phyloP scores from a whole-genome alignment of 1,284 basidiomycete genomes.

The Irpex sp. region DNA sequence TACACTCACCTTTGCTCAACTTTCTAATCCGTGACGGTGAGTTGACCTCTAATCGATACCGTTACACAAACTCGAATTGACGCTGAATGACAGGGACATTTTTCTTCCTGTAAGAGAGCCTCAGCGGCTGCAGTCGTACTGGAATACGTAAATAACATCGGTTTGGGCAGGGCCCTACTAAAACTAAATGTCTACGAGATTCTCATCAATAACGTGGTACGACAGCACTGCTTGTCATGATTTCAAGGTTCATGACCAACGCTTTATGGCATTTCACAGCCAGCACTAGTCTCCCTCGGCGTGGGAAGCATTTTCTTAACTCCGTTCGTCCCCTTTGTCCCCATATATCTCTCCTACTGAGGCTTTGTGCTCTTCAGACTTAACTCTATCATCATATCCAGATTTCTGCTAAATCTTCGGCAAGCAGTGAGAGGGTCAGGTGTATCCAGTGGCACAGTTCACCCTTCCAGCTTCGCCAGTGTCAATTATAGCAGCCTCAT shows the following conservation, averaged over 20 bases:
- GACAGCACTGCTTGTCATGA: not conserved
- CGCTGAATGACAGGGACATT: not conserved
- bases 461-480: not conserved
- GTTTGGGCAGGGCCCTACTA: not conserved
- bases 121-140: not conserved
- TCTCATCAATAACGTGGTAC: not conserved
- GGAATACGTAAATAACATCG: too few species aligned
- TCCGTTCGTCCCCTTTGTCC: not conserved
- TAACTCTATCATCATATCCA: not conserved
- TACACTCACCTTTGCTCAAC: not conserved
- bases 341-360: too few species aligned
- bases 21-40: not conserved
- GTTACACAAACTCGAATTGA: too few species aligned
- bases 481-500: not conserved
- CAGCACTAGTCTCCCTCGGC: not conserved
- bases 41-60: not conserved
- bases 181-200: not conserved
- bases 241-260: not conserved
- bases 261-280: not conserved
- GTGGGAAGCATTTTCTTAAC: not conserved
- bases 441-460: not conserved
- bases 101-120: not conserved
- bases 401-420: not conserved
- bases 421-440: not conserved
- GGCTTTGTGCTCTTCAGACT: not conserved